Evolutionary conservation across 2,329 filamentous ascomycete genomes (phyloP), one percentile per base, ranked within the genome.

Genomic region (Aspergillus brasiliensis): DNA sequence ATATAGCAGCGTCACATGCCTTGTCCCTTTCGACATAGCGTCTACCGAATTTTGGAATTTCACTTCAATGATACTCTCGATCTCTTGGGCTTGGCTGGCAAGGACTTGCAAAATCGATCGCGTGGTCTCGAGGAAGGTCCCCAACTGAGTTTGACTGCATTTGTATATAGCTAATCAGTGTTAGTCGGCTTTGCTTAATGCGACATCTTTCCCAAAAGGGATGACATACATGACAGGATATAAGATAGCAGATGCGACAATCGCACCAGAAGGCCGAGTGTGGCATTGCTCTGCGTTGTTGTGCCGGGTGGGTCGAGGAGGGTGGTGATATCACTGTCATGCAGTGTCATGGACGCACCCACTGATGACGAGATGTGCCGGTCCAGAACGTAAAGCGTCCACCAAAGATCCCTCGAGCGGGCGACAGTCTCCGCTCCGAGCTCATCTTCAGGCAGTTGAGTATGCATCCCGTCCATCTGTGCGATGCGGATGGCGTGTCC

Each of bases 331-430:
- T 79, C 76, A 52, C 67, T 67, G 42, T 80, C 76, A n/a, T 73
- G 71, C 0, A 71, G 73, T 0, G 70, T 72, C 70, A 77, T 77
- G 0, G 77, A 77, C 5, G 77, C 56, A 1, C 77, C 77, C 0
- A 79, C 8, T 0, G 77, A 78, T 0, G 73, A 75, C 0, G 75
- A 79, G 37, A 79, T 75, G 21, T 79, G 74, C 0, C 73, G 69
- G 25, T 79, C 77, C 68, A 78, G 75, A 17, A 76, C 76, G 42
- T 79, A 79, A 3, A 78, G 53, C 0, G 76, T 77, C 76, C 77
- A 78, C 77, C 77, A 80, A 2, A 79, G 62, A 57, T 74, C 72
- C 1, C 75, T 74, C 44, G 75, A 78, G 0, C 69, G 67, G 0
- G 65, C 62, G 0, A 78, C 69, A 0, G 72, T 75, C 13, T 69